Base-by-base conservation (phyloP, 495 filamentous ascomycete genomes). In the Parmelia sp. region DNA sequence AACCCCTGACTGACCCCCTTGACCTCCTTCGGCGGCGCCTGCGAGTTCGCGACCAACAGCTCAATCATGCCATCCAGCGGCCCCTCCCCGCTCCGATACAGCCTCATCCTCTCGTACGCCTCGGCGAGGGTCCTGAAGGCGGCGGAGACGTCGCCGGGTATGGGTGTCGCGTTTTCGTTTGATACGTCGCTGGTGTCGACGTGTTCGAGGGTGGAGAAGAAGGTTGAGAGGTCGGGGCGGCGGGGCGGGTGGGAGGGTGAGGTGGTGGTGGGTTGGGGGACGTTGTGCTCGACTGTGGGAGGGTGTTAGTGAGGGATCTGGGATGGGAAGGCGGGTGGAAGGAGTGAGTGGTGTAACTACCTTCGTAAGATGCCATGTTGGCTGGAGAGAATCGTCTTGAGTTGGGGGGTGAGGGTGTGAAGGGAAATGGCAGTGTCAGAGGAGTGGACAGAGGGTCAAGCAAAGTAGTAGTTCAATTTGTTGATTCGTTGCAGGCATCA, bases 141-240 rank as follows among this genome's bases (percentile, higher is more conserved):
- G 0, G 87, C 90, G 27, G 84, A 81, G 39, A 90, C 74, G 74
- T 95, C 88, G 51, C 83, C 80, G 6, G 91, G 91, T 47, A 88
- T 86, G 3, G 91, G 86, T 4, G 84, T 77, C 3, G 88, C 83
- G 76, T 88, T 84, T 12, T 79, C 79, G 72, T 87, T 88, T 66
- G 79, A 70, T 57, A 79, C 73, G 62, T 73, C 71, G 44, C 74
- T 69, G 23, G 78, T 82, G 63, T 79, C 76, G 65, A 89, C 84
- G 63, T 83, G 80, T 68, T 88, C 83, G 58, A 95, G 86, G 57
- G 88, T 86, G 51, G 86, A 79, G 79, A 88, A 92, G 84, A 97
- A 97, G 74, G 87, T 90, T 56, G 88, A 87, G 76, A 96, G 88
- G 77, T 96, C 90, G 44, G 91, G 85, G 56, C 90, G 89, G 58